Base-by-base conservation (phyloP, 108 stramenopile genomes). In the Mayamaea pseudoterrestris region DNA sequence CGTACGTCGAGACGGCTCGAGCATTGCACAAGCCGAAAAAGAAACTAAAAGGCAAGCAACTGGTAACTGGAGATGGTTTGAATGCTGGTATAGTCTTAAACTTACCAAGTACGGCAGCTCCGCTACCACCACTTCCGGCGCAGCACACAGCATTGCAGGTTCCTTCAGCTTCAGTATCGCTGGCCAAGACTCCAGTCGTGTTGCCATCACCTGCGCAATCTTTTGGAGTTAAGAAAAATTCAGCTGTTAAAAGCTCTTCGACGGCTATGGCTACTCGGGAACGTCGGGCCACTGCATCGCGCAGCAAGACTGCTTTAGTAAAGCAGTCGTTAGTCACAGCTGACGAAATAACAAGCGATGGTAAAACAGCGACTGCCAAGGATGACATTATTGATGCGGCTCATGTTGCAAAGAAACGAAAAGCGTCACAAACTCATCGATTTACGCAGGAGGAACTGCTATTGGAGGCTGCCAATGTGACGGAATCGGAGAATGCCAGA, bases 1-100 rank as follows among this genome's bases (percentile, higher is more conserved):
- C n/a, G 4, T 53, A 63, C 35, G 43, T 53, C 27, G 71, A 59
- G 30, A 54, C 52, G 34, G 54, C 41, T n/a, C 57, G 44, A 52
- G 76, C 66, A n/a, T 68, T 74, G 13, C 47, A 63, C 47, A 55
- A 66, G 27, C 24, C 70, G 23, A 47, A 61, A 58, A 61, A 27
- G 61, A 57, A 40, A 71, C 65, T 49, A 42, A 74, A 48, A 20
- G 35, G 55, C 4, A 61, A 52, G 23, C 58, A 69, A 27, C 65
- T 50, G 31, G 35, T 72, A 14, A 36, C 73, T 47, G 89, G 83
- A 26, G 71, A 69, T 35, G 82, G 82, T 4, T 58, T 64, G 53
- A 86, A 86, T 58, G 76, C 74, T 40, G 89, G 83, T 5, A 57
- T 91, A 55, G 78, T 84, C 9, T 60, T 90, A 53, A 90, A 90